Evolutionary conservation across 805 yeast genomes (phyloP).

Genomic region (Brettanomyces anomalus): DNA sequence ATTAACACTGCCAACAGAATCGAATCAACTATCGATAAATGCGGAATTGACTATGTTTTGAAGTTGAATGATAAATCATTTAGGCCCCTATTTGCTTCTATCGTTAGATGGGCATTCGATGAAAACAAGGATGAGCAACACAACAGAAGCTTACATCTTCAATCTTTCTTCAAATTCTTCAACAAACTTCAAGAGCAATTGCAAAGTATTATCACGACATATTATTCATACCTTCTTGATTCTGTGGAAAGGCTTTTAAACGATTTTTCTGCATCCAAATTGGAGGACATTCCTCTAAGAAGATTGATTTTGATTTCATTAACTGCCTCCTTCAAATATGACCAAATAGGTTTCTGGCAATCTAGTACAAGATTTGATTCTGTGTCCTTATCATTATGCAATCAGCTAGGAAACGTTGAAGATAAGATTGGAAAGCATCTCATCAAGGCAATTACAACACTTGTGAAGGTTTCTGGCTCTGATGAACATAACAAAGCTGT

Average conservation of each 20-base stretch:
- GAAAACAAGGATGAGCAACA: slow-evolving; percentile 46
- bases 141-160: slow-evolving; percentile 36
- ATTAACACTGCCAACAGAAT: slow-evolving; percentile 70
- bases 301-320: slow-evolving; percentile 68
- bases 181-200: slow-evolving; percentile 75
- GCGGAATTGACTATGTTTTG: slow-evolving; percentile 73
- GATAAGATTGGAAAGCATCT: slow-evolving; percentile 69
- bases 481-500: slow-evolving; percentile 64
- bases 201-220: slow-evolving; percentile 80
- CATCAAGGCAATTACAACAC: slow-evolving; percentile 69
- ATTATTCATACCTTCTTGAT: slow-evolving; percentile 79
- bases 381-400: slow-evolving; percentile 51
- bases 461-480: slow-evolving; percentile 60
- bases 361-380: slow-evolving; percentile 75
- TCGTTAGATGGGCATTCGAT: slow-evolving; percentile 87
- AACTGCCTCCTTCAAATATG: slow-evolving; percentile 75
- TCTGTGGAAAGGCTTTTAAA: slow-evolving; percentile 49
- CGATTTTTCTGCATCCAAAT: slow-evolving; percentile 35
- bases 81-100: slow-evolving; percentile 81
- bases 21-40: slow-evolving; percentile 64
- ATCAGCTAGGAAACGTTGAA: slow-evolving; percentile 62
- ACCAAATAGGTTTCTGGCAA: slow-evolving; percentile 93
- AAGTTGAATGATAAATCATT: slow-evolving; percentile 89
- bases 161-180: slow-evolving; percentile 79
- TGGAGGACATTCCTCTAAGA: slow-evolving; percentile 47